Conservation (phyloP, 2,329 filamentous ascomycete genomes). For the Ophiostoma himal-ulmi region DNA sequence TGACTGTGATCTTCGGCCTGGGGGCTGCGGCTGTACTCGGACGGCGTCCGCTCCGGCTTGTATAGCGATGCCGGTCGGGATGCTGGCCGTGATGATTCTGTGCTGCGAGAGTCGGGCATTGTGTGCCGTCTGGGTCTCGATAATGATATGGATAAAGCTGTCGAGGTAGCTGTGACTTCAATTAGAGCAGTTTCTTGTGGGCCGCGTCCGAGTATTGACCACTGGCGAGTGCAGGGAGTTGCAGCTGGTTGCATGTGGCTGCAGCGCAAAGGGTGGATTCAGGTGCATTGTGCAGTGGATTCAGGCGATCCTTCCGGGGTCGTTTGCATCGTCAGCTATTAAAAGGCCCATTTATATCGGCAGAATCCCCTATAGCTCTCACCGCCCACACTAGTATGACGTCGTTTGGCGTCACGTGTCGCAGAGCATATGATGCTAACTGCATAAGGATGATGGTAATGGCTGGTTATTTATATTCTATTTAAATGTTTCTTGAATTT, state of each 20-base stretch:
- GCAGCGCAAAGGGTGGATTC: conserved; percentile 4
- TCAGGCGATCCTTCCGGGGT: not conserved
- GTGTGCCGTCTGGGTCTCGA: not conserved
- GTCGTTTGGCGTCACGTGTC: conserved; percentile 3
- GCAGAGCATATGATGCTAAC: not conserved
- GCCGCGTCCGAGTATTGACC: not conserved
- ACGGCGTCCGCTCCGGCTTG: not conserved
- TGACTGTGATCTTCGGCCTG: not conserved
- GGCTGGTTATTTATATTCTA: not conserved
- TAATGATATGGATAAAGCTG: not conserved
- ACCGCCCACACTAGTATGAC: conserved; percentile 3
- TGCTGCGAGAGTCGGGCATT: conserved; percentile 5
- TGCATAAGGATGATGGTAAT: not conserved
- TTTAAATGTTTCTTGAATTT: no score
- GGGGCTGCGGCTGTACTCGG: conserved; percentile 13
- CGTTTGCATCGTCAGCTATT: conserved; percentile 1
- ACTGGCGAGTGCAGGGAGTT: conserved; percentile 3
- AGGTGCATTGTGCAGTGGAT: conserved; percentile 12
- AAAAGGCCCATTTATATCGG: not conserved
- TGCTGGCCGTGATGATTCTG: conserved; percentile 12
- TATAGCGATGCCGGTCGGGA: conserved; percentile 12
- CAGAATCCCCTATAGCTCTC: not conserved
- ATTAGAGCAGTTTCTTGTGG: conserved; percentile 7
- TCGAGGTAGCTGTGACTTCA: not conserved
- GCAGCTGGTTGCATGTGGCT: not conserved